Percentiles rank a stretch among this genome's conserved stretches.
These are phyloP conservation scores for Podospora fimiseda DNA, from an alignment of 495 filamentous ascomycete genomes.

Conservation along the genomic window DNA sequence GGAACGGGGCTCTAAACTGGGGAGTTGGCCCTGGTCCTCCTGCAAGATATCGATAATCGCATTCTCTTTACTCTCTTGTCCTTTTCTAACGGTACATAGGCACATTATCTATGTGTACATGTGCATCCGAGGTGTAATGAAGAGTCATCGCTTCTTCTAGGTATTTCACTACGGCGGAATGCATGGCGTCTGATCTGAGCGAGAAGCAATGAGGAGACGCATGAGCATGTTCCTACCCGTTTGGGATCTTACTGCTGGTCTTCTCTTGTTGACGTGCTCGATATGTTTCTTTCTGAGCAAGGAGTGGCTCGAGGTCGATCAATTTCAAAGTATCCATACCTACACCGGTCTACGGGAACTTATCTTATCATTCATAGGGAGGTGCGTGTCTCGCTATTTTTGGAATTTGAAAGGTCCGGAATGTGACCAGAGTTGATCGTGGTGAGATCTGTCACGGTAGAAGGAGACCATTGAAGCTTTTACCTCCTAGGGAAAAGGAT, in stretches of 20 bases:
- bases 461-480: too few species aligned
- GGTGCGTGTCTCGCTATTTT: slow-evolving; percentile 12
- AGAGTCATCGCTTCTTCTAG: too few species aligned
- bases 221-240: too few species aligned
- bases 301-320: too few species aligned
- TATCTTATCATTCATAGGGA: slow-evolving; percentile 25
- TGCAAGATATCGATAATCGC: not conserved
- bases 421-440: not conserved
- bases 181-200: too few species aligned
- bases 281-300: too few species aligned
- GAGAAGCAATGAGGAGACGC: too few species aligned
- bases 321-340: not conserved
- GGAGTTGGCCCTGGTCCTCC: too few species aligned
- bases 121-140: not conserved
- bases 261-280: too few species aligned
- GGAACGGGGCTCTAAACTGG: too few species aligned
- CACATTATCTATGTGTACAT: not conserved
- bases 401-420: slow-evolving; percentile 6
- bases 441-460: slow-evolving; percentile 4
- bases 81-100: not conserved
- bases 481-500: not conserved
- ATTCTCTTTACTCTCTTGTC: not conserved
- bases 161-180: too few species aligned
- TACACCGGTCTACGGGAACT: slow-evolving; percentile 14
- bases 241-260: too few species aligned